Evolutionary conservation across 495 filamentous ascomycete species (phyloP), one percentile per base, ranked within the genome.

Genomic region (Hypomontagnella monticulosa): DNA sequence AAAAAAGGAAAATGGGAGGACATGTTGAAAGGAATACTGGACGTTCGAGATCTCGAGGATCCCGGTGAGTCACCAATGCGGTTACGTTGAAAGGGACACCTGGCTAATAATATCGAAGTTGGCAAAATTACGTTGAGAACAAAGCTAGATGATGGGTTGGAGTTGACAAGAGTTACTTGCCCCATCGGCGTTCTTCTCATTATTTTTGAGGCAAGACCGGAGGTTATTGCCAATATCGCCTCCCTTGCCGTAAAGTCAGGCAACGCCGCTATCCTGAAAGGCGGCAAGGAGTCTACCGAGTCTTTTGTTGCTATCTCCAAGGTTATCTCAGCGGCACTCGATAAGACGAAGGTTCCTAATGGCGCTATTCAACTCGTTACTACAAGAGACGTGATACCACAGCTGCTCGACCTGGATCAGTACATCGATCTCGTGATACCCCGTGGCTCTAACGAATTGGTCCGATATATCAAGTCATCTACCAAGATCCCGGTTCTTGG

Each of bases 211-310:
- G 96, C 96, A 18, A 90, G 95, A 27, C 95, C 95, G 7, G 95
- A 99, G 75, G 96, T 99, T 56, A 99, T 99, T 74, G 95, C 96
- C 41, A 99, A 99, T 71, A 98, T 99, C 61, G 92, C 94, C 53
- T 90, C 96, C n/a, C 82, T 99, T 34, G 93, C 96, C 9, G 89
- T 99, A 65, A 99, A 99, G 75, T 97, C 95, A 12, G 95, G 93
- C 55, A 99, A 99, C 80, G 90, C 95, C 20, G 95, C 93, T 56
- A 98, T 99, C 61, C 79, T 99, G 44, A 99, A 99, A 85, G 93
- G 88, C 81, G 95, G 95, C 50, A 97, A 97, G 74, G 95, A 99
- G 76, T 97, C 95, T 3, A 93, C 89, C 16, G 89, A 95, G 71
- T 96, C 93, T 7, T 98, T 99, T 67, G 79, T 90, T 51, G 89